phyloP scores from a whole-genome alignment of 1,284 basidiomycete species.

The Megacollybia platyphylla region DNA sequence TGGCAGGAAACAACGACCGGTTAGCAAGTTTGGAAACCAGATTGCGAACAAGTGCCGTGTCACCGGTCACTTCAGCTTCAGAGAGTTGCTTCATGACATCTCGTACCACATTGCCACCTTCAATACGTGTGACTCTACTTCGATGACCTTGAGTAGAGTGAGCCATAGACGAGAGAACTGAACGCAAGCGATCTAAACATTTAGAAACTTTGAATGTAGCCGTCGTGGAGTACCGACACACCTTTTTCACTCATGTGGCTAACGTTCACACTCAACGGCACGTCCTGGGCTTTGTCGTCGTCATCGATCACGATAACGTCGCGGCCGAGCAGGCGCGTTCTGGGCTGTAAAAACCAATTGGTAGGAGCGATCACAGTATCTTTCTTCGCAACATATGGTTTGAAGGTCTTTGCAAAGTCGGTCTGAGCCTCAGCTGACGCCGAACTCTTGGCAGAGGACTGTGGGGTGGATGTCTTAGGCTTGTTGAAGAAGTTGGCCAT shows the following conservation, averaged over 20 bases:
- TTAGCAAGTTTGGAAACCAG: slow-evolving; percentile 44
- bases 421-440: slow-evolving; percentile 11
- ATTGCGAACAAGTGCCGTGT: slow-evolving; percentile 44
- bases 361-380: slow-evolving; percentile 55
- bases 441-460: slow-evolving; percentile 15
- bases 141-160: slow-evolving; percentile 12
- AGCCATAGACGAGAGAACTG: slow-evolving; percentile 24
- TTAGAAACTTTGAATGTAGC: background rate
- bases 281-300: slow-evolving; percentile 18
- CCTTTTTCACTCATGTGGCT: slow-evolving; percentile 20
- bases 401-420: slow-evolving; percentile 70
- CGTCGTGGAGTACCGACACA: slow-evolving; percentile 11
- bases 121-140: background rate
- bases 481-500: slow-evolving; percentile 70
- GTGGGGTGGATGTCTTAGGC: slow-evolving; percentile 22
- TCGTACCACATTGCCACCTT: slow-evolving; percentile 20
- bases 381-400: slow-evolving; percentile 65
- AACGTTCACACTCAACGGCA: background rate
- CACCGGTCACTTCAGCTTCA: slow-evolving; percentile 67
- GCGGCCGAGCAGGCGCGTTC: slow-evolving; percentile 14
- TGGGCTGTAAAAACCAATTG: slow-evolving; percentile 46
- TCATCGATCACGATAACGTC: slow-evolving; percentile 42
- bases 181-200: slow-evolving; percentile 27
- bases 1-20: slow-evolving; percentile 48
- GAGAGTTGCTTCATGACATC: slow-evolving; percentile 50